phyloP scores from a whole-genome alignment of 2,329 filamentous ascomycete genomes.

The Nigrograna mackinnonii region DNA sequence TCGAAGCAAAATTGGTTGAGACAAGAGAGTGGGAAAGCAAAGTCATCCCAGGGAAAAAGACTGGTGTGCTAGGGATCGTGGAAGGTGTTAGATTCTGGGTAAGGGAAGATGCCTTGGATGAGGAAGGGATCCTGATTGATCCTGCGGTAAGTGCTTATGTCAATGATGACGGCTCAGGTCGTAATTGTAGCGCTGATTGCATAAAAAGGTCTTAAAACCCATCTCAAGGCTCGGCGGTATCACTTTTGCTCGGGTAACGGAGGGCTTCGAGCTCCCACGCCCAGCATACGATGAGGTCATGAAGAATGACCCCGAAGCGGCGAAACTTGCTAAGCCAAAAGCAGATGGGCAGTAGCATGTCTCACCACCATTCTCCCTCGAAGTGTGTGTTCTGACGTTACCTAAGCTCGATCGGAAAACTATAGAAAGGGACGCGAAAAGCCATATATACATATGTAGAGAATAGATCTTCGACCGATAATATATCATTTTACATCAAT shows the following conservation, averaged over 20 bases:
- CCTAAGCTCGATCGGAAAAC: too few relatives aligned
- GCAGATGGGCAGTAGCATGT: constrained; percentile 25
- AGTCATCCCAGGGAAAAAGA: constrained; percentile 71
- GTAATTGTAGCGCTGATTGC: constrained; percentile 6
- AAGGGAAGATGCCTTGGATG: constrained; percentile 83
- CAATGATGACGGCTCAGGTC: constrained; percentile 1
- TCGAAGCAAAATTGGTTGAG: constrained; percentile 79
- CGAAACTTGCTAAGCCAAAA: constrained; percentile 58
- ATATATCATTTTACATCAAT: too few relatives aligned
- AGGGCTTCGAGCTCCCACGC: constrained; percentile 72
- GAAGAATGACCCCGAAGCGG: constrained; percentile 57
- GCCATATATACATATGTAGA: too few relatives aligned
- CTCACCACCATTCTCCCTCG: too few relatives aligned
- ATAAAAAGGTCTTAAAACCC: constrained; percentile 67
- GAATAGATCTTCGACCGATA: too few relatives aligned
- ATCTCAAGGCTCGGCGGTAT: constrained; percentile 84
- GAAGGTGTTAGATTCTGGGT: constrained; percentile 90
- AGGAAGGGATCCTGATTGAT: constrained; percentile 74
- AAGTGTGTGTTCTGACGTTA: constrained; percentile 9
- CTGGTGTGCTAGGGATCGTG: constrained; percentile 73
- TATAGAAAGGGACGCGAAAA: too few relatives aligned
- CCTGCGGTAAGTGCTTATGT: constrained; percentile 53
- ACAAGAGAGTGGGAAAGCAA: constrained; percentile 77
- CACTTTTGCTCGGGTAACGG: constrained; percentile 72
- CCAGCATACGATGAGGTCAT: constrained; percentile 52